A percentile compares a stretch with the other conserved stretches of the same genome.
Evolutionary conservation across 2,329 filamentous ascomycete genomes (phyloP).

Genomic region (Botrytis paeoniae): DNA sequence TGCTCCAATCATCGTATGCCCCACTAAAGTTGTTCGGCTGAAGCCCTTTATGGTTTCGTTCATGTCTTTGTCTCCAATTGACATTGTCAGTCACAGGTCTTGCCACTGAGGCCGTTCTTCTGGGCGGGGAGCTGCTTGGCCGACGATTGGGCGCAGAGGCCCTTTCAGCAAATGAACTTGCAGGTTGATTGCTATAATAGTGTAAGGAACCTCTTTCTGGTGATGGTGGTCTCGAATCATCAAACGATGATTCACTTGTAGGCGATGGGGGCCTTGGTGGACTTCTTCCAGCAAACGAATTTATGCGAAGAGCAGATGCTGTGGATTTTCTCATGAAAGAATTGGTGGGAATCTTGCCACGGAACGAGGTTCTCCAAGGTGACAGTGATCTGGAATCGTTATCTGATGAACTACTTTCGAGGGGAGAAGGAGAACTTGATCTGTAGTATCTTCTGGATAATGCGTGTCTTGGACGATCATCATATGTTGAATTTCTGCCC

Average conservation of each 20-base stretch:
- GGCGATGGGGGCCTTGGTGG: neutral
- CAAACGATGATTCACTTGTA: neutral
- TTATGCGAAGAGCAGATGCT: neutral
- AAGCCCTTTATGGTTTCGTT: neutral
- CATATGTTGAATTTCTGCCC: neutral
- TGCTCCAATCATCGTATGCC: neutral
- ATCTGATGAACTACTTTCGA: neutral
- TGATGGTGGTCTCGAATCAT: neutral
- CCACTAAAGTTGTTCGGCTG: neutral
- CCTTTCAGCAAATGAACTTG: too few relatives aligned
- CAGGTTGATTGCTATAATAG: too few relatives aligned
- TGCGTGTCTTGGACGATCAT: neutral
- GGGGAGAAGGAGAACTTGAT: neutral
- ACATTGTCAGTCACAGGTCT: neutral
- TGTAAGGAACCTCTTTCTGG: neutral
- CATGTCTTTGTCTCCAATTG: too few relatives aligned
- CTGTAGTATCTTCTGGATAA: neutral
- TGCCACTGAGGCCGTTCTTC: neutral
- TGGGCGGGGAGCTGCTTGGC: neutral
- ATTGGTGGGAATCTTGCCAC: neutral
- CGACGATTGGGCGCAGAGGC: neutral
- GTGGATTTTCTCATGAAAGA: neutral
- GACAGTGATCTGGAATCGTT: neutral
- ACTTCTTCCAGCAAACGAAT: neutral
- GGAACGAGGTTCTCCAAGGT: neutral